Evolutionary conservation across 306 rosid species (phyloP).

Genomic region (Acacia confusa): DNA sequence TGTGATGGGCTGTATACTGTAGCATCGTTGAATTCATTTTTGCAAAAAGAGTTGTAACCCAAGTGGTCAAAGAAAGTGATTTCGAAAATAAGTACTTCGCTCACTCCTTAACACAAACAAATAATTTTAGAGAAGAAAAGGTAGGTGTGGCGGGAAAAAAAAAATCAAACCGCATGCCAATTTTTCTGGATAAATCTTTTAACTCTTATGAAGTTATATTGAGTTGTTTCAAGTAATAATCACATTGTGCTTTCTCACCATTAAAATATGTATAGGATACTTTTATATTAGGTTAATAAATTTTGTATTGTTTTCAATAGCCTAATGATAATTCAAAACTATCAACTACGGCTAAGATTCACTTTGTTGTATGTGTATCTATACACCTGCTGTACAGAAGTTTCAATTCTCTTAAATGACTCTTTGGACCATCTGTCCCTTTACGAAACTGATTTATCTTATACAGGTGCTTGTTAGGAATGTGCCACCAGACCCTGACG

Average conservation of each 20-base stretch:
- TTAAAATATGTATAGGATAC: background rate
- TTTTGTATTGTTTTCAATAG: background rate
- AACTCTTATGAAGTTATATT: background rate
- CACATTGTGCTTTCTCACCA: background rate
- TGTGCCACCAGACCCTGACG: constrained; percentile 97
- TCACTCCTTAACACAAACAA: background rate
- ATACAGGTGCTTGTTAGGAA: constrained; percentile 86
- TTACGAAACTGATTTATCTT: constrained; percentile 21
- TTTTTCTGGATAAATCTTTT: background rate
- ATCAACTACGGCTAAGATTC: background rate
- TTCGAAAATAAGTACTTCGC: background rate
- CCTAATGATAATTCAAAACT: background rate
- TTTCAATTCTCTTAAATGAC: constrained; percentile 6
- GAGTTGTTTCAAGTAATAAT: background rate
- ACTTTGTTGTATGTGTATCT: background rate
- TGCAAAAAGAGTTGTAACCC: background rate
- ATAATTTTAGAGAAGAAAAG: background rate
- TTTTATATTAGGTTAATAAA: background rate
- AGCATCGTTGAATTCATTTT: background rate
- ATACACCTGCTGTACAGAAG: background rate
- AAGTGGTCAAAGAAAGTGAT: background rate
- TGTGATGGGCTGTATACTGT: background rate
- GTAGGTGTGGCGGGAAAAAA: background rate
- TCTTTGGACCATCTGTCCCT: constrained; percentile 10
- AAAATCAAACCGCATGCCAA: background rate